Conservation (phyloP, 2,329 filamentous ascomycete genomes). For the Apiospora aurea region DNA sequence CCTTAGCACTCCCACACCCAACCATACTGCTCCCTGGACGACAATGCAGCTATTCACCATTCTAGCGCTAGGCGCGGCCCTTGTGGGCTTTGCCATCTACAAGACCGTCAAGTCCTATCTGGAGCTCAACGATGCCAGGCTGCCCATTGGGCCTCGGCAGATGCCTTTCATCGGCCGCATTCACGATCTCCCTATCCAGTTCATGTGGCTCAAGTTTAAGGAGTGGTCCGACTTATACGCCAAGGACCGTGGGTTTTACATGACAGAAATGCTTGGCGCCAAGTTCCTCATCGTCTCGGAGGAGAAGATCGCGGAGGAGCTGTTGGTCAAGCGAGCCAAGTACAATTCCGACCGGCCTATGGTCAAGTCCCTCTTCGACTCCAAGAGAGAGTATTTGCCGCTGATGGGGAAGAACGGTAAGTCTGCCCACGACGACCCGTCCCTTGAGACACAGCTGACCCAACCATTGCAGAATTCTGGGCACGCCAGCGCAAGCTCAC, state of each 20-base stretch:
- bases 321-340: slow-evolving; percentile 59
- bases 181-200: slow-evolving; percentile 55
- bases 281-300: slow-evolving; percentile 54
- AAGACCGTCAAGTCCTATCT: slow-evolving; percentile 39
- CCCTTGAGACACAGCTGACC: not conserved
- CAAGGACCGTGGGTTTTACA: slow-evolving; percentile 42
- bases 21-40: not conserved
- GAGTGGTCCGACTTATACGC: slow-evolving; percentile 45
- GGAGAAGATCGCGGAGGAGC: slow-evolving; percentile 59
- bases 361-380: slow-evolving; percentile 60
- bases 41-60: slow-evolving; percentile 40
- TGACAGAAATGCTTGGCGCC: slow-evolving; percentile 44
- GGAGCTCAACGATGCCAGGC: slow-evolving; percentile 41
- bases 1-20: not conserved
- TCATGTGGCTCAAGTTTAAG: slow-evolving; percentile 62
- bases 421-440: slow-evolving; percentile 32
- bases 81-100: slow-evolving; percentile 34
- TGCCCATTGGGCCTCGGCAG: slow-evolving; percentile 42
- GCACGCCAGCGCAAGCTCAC: slow-evolving; percentile 60
- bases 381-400: slow-evolving; percentile 62
- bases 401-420: slow-evolving; percentile 63
- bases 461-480: slow-evolving; percentile 54
- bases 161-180: slow-evolving; percentile 47
- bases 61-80: slow-evolving; percentile 31
- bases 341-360: slow-evolving; percentile 56